Evolutionary conservation across 2,329 filamentous ascomycete species (phyloP).

Genomic region (Lachnellula occidentalis): DNA sequence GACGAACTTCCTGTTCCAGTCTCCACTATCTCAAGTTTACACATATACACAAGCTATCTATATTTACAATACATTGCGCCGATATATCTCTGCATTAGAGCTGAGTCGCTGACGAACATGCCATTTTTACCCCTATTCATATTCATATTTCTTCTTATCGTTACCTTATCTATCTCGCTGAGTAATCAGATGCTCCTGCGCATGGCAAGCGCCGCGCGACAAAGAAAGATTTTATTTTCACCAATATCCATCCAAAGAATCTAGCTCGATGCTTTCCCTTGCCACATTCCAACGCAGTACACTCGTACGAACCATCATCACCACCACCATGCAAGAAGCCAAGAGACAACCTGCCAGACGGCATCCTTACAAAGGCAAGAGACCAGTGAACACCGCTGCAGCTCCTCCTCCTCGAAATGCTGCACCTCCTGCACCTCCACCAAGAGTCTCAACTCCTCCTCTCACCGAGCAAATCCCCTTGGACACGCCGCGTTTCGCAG

Average conservation of each 20-base stretch:
- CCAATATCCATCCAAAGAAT: neutral
- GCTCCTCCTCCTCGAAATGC: conserved; percentile 17
- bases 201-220: too few species aligned
- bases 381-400: conserved; percentile 12
- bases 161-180: neutral
- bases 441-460: conserved; percentile 31
- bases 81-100: too few species aligned
- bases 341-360: conserved; percentile 19
- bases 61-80: too few species aligned
- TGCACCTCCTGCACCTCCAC: conserved; percentile 29
- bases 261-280: conserved; percentile 13
- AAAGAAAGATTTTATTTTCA: neutral
- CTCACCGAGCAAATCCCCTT: conserved; percentile 36
- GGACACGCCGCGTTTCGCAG: conserved; percentile 43
- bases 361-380: conserved; percentile 23
- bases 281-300: conserved; percentile 13
- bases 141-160: too few species aligned
- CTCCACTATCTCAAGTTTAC: too few species aligned
- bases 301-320: conserved; percentile 16
- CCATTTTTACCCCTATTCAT: too few species aligned
- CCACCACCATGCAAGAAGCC: conserved; percentile 21
- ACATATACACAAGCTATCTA: too few species aligned
- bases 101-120: too few species aligned
- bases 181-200: neutral
- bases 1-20: too few species aligned